Base-by-base conservation (phyloP, 306 rosid species). In the Corylus avellana region DNA sequence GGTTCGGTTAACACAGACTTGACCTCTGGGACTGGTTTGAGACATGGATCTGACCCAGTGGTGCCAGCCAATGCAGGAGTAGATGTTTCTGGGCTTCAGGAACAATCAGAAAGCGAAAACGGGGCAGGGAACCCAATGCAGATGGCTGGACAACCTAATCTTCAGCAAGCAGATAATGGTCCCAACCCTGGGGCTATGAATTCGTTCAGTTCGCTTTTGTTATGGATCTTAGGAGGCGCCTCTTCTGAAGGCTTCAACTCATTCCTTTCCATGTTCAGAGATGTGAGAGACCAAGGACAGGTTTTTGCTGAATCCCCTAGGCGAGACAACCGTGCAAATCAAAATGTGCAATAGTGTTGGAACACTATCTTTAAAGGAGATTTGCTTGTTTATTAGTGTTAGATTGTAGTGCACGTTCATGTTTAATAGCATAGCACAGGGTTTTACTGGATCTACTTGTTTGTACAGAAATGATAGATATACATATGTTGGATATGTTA, bases 221-320 rank as follows among this genome's bases (percentile, higher is more conserved):
- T 96, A 78, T 88, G 96, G 96, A 91, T 96, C 81, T 82, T 96
- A 75, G 98, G 98, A 75, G 98, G 98, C 50, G 98, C 92, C 76
- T 86, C 99, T 69, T 88, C 97, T 10, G 97, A 96, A 88, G 93
- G 98, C 79, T 90, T 84, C 54, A 96, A 87, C 91, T 90, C 98
- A 0, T 86, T 95, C 69, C 88, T 90, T 70, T 93, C 99, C 67
- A 89, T 96, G 87, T 91, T 96, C 90, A 89, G 99, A 88, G 97
- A 95, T 82, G 87, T 77, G 78, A 87, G 99, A 83, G 97, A 89
- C 55, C 97, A 90, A 69, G 91, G 91, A 74, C 96, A 95, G 84
- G 97, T 82, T 81, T 95, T 82, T 78, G 68, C 88, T 42, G 91
- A 83, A 74, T 67, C 91, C 11, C 72, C 93, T 73, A 25, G 88